Conservation (phyloP, 2,329 filamentous ascomycete genomes). For the Pleurostoma richardsiae region DNA sequence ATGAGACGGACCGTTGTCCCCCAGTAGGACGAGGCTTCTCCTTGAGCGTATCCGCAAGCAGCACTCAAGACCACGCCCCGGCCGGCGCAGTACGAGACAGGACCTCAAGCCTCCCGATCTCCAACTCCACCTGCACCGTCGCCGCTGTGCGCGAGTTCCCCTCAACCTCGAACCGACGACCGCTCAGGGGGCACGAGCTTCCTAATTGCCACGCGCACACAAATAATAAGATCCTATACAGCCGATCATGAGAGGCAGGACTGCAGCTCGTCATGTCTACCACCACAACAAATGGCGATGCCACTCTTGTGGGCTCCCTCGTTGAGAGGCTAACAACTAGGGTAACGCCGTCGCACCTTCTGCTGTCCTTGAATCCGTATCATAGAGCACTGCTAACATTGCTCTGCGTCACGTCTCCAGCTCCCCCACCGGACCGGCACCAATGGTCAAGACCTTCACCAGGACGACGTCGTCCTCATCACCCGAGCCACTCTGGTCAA, state of each 20-base stretch:
- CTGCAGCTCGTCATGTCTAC: slow-evolving; percentile 15
- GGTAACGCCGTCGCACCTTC: slow-evolving; percentile 30
- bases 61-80: no score
- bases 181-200: no score
- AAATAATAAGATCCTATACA: no score
- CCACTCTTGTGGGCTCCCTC: slow-evolving; percentile 54
- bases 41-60: no score
- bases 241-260: slow-evolving; percentile 19
- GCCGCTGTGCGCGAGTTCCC: no score
- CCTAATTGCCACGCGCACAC: no score
- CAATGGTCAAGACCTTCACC: slow-evolving; percentile 47
- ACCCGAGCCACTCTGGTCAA: slow-evolving; percentile 58
- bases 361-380: neutral
- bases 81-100: no score
- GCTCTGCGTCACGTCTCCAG: slow-evolving; percentile 26
- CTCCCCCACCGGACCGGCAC: slow-evolving; percentile 60
- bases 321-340: slow-evolving; percentile 59
- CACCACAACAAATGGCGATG: slow-evolving; percentile 51
- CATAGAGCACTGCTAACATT: slow-evolving; percentile 1
- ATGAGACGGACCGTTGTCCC: no score
- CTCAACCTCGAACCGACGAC: no score
- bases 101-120: no score
- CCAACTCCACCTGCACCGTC: no score
- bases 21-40: no score
- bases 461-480: slow-evolving; percentile 57